phyloP scores from a whole-genome alignment of 495 filamentous ascomycete genomes.

The Aspergillus incahuasiensis region DNA sequence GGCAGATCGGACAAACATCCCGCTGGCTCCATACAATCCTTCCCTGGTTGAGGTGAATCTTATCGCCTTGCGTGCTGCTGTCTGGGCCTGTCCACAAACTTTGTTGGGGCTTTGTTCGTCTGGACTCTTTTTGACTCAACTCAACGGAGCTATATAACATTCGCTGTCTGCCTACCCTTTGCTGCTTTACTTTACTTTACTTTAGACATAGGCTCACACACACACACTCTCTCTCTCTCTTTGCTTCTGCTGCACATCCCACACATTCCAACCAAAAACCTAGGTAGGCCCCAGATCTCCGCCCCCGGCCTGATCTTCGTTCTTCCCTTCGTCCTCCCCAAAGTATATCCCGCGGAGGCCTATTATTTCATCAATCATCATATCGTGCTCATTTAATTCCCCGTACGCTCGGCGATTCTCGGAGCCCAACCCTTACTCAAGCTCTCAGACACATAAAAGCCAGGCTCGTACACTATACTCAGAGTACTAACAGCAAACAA shows the following conservation, averaged over 20 bases:
- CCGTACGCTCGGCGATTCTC: slow-evolving; percentile 7
- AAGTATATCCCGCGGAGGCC: not conserved
- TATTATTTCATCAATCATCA: slow-evolving; percentile 7
- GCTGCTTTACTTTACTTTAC: too few species aligned
- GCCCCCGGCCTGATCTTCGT: not conserved
- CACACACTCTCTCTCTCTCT: not conserved
- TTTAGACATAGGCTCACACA: too few species aligned
- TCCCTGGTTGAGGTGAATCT: not conserved
- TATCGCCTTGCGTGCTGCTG: not conserved
- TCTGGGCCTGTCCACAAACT: not conserved
- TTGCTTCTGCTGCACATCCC: not conserved
- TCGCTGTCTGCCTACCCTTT: not conserved
- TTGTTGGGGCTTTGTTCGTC: not conserved
- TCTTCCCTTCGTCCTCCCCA: not conserved
- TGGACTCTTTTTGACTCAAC: not conserved
- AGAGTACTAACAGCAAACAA: too few species aligned
- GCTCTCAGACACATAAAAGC: not conserved
- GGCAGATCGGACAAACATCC: slow-evolving; percentile 8
- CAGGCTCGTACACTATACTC: too few species aligned
- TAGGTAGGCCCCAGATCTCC: not conserved
- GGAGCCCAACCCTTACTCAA: not conserved
- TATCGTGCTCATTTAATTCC: not conserved
- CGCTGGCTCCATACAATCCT: slow-evolving; percentile 9
- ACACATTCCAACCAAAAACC: not conserved
- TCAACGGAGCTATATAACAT: not conserved